These are phyloP conservation scores for Colletotrichum cuscutae DNA, from an alignment of 2,329 filamentous ascomycete genomes.

Conservation along the genomic window DNA sequence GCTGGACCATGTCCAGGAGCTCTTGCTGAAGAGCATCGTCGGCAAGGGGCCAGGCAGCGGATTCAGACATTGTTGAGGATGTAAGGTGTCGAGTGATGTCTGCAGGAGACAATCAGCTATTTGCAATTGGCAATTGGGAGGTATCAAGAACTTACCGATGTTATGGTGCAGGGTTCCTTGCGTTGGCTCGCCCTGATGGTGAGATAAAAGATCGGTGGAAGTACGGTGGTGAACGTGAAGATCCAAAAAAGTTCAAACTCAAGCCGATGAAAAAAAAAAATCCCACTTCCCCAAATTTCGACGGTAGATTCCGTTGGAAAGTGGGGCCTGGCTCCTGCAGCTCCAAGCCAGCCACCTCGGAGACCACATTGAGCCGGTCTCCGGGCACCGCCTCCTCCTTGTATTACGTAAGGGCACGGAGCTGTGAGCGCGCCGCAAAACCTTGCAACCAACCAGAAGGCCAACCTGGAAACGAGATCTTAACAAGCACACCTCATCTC, in stretches of 20 bases:
- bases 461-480: slow-evolving; percentile 52
- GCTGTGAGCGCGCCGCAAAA: slow-evolving; percentile 51
- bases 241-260: slow-evolving; percentile 9
- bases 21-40: slow-evolving; percentile 81
- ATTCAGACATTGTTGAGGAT: slow-evolving; percentile 31
- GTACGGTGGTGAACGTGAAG: slow-evolving; percentile 15
- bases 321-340: not conserved
- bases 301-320: slow-evolving; percentile 21
- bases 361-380: not conserved
- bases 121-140: not conserved
- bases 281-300: slow-evolving; percentile 30
- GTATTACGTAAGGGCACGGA: slow-evolving; percentile 33
- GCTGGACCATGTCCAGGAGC: slow-evolving; percentile 84
- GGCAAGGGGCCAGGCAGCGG: slow-evolving; percentile 74
- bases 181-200: slow-evolving; percentile 66
- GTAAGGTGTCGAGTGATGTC: slow-evolving; percentile 20
- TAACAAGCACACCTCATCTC: slow-evolving; percentile 39
- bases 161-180: slow-evolving; percentile 65
- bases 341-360: not conserved
- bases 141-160: not conserved
- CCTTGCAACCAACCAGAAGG: slow-evolving; percentile 51
- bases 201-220: slow-evolving; percentile 6
- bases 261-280: slow-evolving; percentile 34
- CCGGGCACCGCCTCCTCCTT: slow-evolving; percentile 19
- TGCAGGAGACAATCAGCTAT: not conserved